A percentile compares a stretch with the other conserved stretches of the same genome.
These are phyloP conservation scores for Populus ilicifolia DNA, from an alignment of 345 rosid genomes.

Conservation along the genomic window DNA sequence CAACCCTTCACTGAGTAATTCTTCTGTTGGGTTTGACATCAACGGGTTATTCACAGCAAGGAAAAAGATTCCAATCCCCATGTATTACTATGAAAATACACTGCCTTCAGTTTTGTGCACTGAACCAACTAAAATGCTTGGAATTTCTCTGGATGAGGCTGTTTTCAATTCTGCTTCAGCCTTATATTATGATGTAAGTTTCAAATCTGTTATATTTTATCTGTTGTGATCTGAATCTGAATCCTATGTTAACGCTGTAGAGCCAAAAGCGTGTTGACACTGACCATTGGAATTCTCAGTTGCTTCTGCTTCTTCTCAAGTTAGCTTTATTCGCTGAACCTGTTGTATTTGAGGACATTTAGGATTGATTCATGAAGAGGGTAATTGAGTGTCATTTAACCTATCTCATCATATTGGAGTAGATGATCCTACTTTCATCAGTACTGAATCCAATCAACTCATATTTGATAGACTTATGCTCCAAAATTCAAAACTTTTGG, in stretches of 20 bases:
- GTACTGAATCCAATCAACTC: background rate
- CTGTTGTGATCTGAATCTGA: background rate
- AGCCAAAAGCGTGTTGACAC: slow-evolving; percentile 1
- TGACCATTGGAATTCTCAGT: background rate
- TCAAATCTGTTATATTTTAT: background rate
- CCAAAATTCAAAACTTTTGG: background rate
- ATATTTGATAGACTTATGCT: background rate
- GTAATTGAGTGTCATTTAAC: background rate
- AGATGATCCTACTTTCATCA: background rate
- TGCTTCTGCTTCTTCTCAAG: background rate
- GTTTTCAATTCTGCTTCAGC: slow-evolving; percentile 88
- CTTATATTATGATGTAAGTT: slow-evolving; percentile 82
- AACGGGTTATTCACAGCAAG: slow-evolving; percentile 68
- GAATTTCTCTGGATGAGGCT: slow-evolving; percentile 78
- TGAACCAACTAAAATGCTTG: slow-evolving; percentile 74
- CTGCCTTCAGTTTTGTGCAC: slow-evolving; percentile 51
- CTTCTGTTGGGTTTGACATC: slow-evolving; percentile 78
- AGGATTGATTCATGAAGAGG: background rate
- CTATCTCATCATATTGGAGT: background rate
- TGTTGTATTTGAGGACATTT: background rate
- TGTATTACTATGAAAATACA: slow-evolving; percentile 21
- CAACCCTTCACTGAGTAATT: slow-evolving; percentile 58
- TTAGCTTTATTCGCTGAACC: background rate
- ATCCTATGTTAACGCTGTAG: background rate
- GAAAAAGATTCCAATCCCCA: slow-evolving; percentile 21